Evolutionary conservation across 352 stramenopile genomes (phyloP).

Genomic region (Blastocystis sp.): DNA sequence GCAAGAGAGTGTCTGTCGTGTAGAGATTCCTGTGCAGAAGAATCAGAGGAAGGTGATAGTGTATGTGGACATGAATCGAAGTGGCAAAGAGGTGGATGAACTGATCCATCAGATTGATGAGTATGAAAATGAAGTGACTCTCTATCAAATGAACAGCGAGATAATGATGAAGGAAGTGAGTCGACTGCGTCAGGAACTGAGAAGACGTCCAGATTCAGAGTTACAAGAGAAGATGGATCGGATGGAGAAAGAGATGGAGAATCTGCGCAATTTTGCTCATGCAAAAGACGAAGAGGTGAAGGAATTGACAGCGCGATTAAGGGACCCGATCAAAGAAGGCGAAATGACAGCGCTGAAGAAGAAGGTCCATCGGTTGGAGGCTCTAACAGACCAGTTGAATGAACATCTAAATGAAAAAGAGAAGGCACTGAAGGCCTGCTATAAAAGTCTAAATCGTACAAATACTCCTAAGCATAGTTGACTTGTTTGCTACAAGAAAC

Average conservation of each 20-base stretch:
- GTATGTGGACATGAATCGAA: not conserved
- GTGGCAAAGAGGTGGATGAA: not conserved
- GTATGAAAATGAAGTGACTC: slow-evolving; percentile 5
- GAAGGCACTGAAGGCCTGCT: not conserved
- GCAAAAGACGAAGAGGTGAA: not conserved
- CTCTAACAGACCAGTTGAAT: not conserved
- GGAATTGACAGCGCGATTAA: not conserved
- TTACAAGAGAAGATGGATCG: not conserved
- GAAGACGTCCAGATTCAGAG: not conserved
- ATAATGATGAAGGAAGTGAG: not conserved
- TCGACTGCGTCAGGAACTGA: not conserved
- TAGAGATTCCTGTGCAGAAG: not conserved
- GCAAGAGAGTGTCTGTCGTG: not conserved
- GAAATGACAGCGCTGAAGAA: not conserved
- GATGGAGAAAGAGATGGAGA: not conserved
- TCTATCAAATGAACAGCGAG: slow-evolving; percentile 5
- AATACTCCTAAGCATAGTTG: too few relatives aligned
- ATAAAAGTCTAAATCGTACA: not conserved
- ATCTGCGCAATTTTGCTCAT: not conserved
- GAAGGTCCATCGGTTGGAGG: not conserved
- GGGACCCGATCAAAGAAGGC: too few relatives aligned
- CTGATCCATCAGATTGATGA: not conserved
- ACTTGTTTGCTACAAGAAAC: too few relatives aligned
- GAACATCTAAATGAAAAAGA: slow-evolving; percentile 12
- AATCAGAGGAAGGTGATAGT: not conserved